Conservation (phyloP, 768 basidiomycete genomes). For the Serendipita vermifera region DNA sequence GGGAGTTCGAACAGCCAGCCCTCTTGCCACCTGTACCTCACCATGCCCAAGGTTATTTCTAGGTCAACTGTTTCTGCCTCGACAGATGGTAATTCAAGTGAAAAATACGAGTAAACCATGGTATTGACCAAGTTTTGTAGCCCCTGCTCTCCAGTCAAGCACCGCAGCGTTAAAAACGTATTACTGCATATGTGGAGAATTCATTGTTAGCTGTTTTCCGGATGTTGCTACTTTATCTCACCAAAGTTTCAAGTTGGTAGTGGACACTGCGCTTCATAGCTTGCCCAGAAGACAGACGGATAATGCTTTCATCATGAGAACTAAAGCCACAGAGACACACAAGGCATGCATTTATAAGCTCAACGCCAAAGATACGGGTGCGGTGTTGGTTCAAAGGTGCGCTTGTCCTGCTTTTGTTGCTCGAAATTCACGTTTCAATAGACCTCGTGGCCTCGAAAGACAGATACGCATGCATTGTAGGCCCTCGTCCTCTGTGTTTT, state of each 20-base stretch:
- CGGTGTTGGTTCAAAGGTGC: constrained; percentile 69
- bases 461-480: constrained; percentile 56
- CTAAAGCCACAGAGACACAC: constrained; percentile 43
- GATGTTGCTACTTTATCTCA: constrained; percentile 11
- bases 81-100: constrained; percentile 49
- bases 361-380: constrained; percentile 56
- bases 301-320: constrained; percentile 65
- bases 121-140: constrained; percentile 26
- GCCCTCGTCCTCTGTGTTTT: background rate
- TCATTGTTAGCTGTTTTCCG: constrained; percentile 44
- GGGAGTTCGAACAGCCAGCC: background rate
- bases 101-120: background rate
- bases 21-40: background rate
- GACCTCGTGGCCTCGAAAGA: constrained; percentile 56
- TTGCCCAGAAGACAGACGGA: constrained; percentile 67
- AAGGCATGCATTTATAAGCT: constrained; percentile 70
- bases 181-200: constrained; percentile 82
- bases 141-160: constrained; percentile 67
- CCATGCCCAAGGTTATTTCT: constrained; percentile 87
- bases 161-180: constrained; percentile 68
- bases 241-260: constrained; percentile 46
- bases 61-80: constrained; percentile 82
- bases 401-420: constrained; percentile 15
- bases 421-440: constrained; percentile 22
- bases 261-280: constrained; percentile 57